Evolutionary conservation across 345 rosid genomes (phyloP).

Genomic region (Brassica nigra): DNA sequence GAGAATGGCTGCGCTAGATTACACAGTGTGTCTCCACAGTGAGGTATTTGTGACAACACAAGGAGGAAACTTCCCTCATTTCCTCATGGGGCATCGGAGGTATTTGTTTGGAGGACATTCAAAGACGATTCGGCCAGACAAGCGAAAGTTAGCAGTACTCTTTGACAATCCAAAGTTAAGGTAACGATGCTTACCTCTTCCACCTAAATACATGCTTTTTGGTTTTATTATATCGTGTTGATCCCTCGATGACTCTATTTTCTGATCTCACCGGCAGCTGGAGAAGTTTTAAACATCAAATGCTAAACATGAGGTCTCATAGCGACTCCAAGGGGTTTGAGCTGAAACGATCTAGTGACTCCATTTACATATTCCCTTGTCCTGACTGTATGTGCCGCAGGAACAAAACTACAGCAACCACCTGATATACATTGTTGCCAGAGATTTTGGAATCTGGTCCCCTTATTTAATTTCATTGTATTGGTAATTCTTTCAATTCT

Average conservation of each 20-base stretch:
- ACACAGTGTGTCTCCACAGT: conserved; percentile 98
- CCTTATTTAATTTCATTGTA: conserved; percentile 22
- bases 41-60: conserved; percentile 99
- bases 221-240: neutral
- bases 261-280: conserved; percentile 58
- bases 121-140: conserved; percentile 92
- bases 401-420: conserved; percentile 53
- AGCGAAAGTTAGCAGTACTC: conserved; percentile 83
- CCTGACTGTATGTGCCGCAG: conserved; percentile 94
- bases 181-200: conserved; percentile 44
- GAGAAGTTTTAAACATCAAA: conserved; percentile 84
- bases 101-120: conserved; percentile 88
- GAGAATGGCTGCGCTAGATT: conserved; percentile 99
- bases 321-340: conserved; percentile 92
- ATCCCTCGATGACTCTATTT: neutral
- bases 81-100: conserved; percentile 95
- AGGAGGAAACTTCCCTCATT: conserved; percentile 99
- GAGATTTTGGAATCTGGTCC: conserved; percentile 6
- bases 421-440: conserved; percentile 25
- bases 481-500: conserved; percentile 38
- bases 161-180: conserved; percentile 85
- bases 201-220: conserved; percentile 1
- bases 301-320: conserved; percentile 83
- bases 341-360: conserved; percentile 82
- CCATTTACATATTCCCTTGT: conserved; percentile 83